These are phyloP conservation scores for Aaosphaeria arxii DNA, from an alignment of 2,329 filamentous ascomycete species.

Conservation along the genomic window DNA sequence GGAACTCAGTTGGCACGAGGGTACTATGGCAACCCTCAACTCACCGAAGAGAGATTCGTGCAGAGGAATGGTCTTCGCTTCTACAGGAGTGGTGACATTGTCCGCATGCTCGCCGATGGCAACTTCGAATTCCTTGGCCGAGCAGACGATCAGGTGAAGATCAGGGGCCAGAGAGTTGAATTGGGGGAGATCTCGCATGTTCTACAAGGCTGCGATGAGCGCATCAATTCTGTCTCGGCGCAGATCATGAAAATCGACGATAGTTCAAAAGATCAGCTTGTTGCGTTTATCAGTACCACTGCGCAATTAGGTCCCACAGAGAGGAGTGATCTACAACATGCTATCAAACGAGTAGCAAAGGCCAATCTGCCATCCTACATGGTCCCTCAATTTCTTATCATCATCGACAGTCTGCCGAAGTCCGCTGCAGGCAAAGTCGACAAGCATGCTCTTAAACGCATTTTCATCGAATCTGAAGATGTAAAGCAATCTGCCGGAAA, in stretches of 20 bases:
- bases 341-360: constrained; percentile 14
- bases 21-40: constrained; percentile 37
- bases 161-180: constrained; percentile 37
- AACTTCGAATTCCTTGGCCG: constrained; percentile 41
- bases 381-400: constrained; percentile 35
- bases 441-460: constrained; percentile 26
- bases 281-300: constrained; percentile 27
- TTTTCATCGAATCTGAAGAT: constrained; percentile 24
- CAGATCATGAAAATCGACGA: constrained; percentile 28
- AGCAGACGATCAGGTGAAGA: constrained; percentile 40
- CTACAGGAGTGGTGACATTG: constrained; percentile 39
- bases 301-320: constrained; percentile 3
- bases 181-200: constrained; percentile 37
- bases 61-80: constrained; percentile 26
- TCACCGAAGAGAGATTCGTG: constrained; percentile 32
- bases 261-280: constrained; percentile 31
- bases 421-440: constrained; percentile 42
- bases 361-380: constrained; percentile 35
- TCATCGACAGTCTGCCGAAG: constrained; percentile 31
- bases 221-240: constrained; percentile 21
- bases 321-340: constrained; percentile 12
- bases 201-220: constrained; percentile 17
- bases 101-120: constrained; percentile 36
- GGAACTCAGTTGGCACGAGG: constrained; percentile 46
- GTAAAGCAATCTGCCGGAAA: constrained; percentile 1